Base-by-base conservation (phyloP, 257 asterid species). In the Nemophila menziesii region DNA sequence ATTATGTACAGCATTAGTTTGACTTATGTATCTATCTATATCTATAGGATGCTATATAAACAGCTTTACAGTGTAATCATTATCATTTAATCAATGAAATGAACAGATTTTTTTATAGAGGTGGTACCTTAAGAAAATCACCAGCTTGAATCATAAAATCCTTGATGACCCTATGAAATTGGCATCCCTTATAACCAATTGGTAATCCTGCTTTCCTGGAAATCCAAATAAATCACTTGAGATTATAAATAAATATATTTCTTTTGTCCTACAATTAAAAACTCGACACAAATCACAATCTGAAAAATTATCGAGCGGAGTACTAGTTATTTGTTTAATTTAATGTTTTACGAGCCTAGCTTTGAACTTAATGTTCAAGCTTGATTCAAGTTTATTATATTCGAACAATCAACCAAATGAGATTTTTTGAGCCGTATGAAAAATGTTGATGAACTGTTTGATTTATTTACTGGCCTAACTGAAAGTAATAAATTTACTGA, bases 91-190 rank as follows among this genome's bases (percentile, higher is more conserved):
- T 7, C 12, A 18, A 14, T 23, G 11, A 46, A 14, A 15, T 14
- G 16, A 16, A 20, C 12, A 22, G 14, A 21, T 20, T 7, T n/a
- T n/a, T n/a, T 2, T 29, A 29, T 2, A 29, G 12, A 29, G 36
- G 6, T 29, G 36, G 27, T 36, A 86, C 97, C 97, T 87, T 87
- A n/a, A 87, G 49, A 63, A 80, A 87, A 67, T 87, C 97, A 60
- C 97, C 97, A 51, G 80, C 89, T 72, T 87, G 97, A 57, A 87
- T 69, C 97, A 87, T 87, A 54, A 87, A 87, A 64, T 87, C 97
- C 77, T 75, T 87, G 51, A 87, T 87, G 57, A 87, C 97, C 71
- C 97, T 67, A 61, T 83, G 97, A 58, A 87, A 78, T 66, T 78
- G 95, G 68, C 81, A 87, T 19, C 86, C 80, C 68, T 87, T 87